phyloP scores from a whole-genome alignment of 257 asterid species.

The Solanum tarijense region DNA sequence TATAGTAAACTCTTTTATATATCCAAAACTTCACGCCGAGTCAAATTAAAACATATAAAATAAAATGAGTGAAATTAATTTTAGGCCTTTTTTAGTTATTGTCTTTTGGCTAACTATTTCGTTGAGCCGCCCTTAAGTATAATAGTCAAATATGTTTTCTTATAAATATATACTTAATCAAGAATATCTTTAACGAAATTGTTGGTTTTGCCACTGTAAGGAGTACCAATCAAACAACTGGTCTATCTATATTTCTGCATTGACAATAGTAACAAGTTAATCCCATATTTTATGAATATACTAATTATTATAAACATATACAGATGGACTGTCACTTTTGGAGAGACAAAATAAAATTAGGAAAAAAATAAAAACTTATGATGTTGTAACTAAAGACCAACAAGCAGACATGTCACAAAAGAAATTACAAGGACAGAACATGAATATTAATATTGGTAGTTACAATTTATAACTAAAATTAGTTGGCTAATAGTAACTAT shows the following conservation, averaged over 20 bases:
- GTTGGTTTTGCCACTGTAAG: rapidly evolving
- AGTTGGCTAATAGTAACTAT: neutral
- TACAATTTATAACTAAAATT: neutral
- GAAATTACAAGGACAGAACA: neutral
- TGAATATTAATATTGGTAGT: neutral
- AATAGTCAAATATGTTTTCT: neutral
- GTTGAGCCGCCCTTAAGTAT: neutral
- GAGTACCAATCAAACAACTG: neutral
- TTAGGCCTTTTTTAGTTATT: neutral
- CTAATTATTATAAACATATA: neutral
- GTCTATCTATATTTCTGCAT: neutral
- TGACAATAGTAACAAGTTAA: neutral
- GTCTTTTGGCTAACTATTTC: neutral
- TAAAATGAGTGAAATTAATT: neutral
- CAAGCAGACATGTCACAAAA: neutral
- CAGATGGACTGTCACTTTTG: neutral
- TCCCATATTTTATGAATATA: neutral
- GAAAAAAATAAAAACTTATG: neutral
- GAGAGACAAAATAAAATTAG: neutral
- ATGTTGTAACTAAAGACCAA: neutral
- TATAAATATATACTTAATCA: neutral
- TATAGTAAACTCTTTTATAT: too few relatives aligned
- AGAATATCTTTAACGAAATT: neutral
- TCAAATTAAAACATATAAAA: too few relatives aligned
- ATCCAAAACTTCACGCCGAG: neutral